A percentile compares a stretch with the other conserved stretches of the same genome.
Conservation (phyloP, 768 basidiomycete genomes). For the Tulasnella sp. region DNA sequence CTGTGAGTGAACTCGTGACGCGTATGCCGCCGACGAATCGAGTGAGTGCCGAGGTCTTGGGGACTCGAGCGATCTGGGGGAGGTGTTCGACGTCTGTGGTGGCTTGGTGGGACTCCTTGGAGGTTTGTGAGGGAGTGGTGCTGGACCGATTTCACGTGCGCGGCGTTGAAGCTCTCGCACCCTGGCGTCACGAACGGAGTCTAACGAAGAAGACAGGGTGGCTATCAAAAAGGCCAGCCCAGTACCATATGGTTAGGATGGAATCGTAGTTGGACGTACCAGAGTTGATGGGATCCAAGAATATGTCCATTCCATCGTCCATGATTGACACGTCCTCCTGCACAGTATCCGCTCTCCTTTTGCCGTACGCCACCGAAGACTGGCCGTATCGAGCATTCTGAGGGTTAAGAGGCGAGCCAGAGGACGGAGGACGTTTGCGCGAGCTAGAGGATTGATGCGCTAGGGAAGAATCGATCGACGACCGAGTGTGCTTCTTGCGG, state of each 20-base stretch:
- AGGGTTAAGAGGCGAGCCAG: conserved; percentile 10
- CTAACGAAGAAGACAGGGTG: neutral
- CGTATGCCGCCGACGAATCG: neutral
- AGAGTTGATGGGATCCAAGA: neutral
- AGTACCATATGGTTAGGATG: too few relatives aligned
- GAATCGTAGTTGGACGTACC: neutral
- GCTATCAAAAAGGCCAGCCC: neutral
- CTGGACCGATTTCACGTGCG: conserved; percentile 12
- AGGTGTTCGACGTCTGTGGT: neutral
- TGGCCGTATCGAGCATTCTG: neutral
- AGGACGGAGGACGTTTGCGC: too few relatives aligned
- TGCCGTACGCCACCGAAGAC: neutral
- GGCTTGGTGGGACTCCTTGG: neutral
- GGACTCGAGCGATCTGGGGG: neutral
- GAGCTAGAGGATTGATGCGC: too few relatives aligned
- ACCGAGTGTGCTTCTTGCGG: too few relatives aligned
- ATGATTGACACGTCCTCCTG: neutral
- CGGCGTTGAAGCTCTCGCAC: conserved; percentile 6
- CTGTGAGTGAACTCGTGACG: too few relatives aligned
- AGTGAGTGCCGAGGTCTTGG: neutral
- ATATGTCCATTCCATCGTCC: conserved; percentile 12
- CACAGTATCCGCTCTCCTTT: conserved; percentile 1
- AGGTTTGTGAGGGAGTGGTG: conserved; percentile 8
- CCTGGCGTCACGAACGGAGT: neutral
- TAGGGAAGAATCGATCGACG: too few relatives aligned